These are phyloP conservation scores for Hyphopichia homilentoma DNA, from an alignment of 805 yeast genomes.

Conservation along the genomic window DNA sequence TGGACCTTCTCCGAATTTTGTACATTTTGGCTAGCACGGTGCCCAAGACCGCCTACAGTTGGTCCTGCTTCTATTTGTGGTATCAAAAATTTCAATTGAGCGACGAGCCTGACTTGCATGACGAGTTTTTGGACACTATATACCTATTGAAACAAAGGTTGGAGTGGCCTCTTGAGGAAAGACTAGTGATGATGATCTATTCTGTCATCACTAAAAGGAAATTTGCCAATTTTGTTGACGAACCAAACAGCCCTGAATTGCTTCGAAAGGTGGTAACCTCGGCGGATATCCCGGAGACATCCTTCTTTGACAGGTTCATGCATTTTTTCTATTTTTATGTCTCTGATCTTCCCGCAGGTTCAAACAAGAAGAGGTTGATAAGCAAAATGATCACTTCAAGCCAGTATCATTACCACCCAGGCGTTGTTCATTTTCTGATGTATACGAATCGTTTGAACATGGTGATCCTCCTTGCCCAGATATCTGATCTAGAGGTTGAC, in stretches of 20 bases:
- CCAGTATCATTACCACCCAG: conserved; percentile 26
- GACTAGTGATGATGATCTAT: conserved; percentile 26
- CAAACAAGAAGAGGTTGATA: conserved; percentile 23
- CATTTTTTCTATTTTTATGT: conserved; percentile 30
- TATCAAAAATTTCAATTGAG: conserved; percentile 12
- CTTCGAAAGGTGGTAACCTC: conserved; percentile 19
- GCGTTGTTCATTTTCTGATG: conserved; percentile 23
- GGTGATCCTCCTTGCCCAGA: conserved; percentile 27
- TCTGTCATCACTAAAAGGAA: conserved; percentile 24
- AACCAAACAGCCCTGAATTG: conserved; percentile 18
- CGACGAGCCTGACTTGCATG: conserved; percentile 15
- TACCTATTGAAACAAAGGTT: conserved; percentile 19
- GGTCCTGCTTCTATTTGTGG: conserved; percentile 23
- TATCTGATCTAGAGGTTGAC: conserved; percentile 31
- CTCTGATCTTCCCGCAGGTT: conserved; percentile 18
- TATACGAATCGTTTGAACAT: conserved; percentile 36
- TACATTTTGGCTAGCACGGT: conserved; percentile 12
- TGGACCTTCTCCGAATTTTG: conserved; percentile 13
- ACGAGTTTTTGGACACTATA: conserved; percentile 25
- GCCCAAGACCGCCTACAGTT: conserved; percentile 10
- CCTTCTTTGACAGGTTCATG: conserved; percentile 36
- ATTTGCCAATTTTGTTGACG: conserved; percentile 37
- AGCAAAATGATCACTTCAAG: conserved; percentile 38
- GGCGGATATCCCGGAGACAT: conserved; percentile 23
- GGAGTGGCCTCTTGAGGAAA: conserved; percentile 33